A percentile compares a stretch with the other conserved stretches of the same genome.
Evolutionary conservation across 805 yeast genomes (phyloP).

Genomic region (Ogataea henricii): DNA sequence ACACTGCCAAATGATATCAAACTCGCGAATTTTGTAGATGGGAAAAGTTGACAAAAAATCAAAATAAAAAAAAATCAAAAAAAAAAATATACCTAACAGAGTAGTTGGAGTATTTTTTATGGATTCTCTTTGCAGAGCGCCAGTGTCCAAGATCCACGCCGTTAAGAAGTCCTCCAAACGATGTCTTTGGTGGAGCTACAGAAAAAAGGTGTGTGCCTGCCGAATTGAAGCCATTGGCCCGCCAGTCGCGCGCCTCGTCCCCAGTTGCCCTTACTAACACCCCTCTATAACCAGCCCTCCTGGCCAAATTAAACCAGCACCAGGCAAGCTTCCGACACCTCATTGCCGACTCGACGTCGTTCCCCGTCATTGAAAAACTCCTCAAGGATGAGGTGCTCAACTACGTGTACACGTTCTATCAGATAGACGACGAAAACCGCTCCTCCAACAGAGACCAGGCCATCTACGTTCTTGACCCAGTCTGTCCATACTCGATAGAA

Average conservation of each 20-base stretch:
- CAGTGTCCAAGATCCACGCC: too few relatives aligned
- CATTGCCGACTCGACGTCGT: conserved; percentile 33
- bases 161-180: too few relatives aligned
- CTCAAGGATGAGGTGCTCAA: conserved; percentile 32
- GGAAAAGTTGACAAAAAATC: background rate
- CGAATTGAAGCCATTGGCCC: background rate
- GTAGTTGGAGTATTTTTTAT: background rate
- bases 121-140: too few relatives aligned
- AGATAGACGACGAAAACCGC: conserved; percentile 32
- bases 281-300: conserved; percentile 16
- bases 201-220: conserved; percentile 22
- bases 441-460: conserved; percentile 53
- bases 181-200: conserved; percentile 19
- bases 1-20: conserved; percentile 1
- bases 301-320: conserved; percentile 19
- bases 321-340: conserved; percentile 32
- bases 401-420: conserved; percentile 32
- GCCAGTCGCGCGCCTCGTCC: too few relatives aligned
- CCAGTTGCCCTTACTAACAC: background rate
- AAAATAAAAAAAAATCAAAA: background rate
- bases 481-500: conserved; percentile 59
- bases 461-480: conserved; percentile 74
- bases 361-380: conserved; percentile 28
- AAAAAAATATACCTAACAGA: background rate
- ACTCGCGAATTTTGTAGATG: background rate